Base-by-base conservation (phyloP, 169 alveolate genomes). In the Plasmodium inui region DNA sequence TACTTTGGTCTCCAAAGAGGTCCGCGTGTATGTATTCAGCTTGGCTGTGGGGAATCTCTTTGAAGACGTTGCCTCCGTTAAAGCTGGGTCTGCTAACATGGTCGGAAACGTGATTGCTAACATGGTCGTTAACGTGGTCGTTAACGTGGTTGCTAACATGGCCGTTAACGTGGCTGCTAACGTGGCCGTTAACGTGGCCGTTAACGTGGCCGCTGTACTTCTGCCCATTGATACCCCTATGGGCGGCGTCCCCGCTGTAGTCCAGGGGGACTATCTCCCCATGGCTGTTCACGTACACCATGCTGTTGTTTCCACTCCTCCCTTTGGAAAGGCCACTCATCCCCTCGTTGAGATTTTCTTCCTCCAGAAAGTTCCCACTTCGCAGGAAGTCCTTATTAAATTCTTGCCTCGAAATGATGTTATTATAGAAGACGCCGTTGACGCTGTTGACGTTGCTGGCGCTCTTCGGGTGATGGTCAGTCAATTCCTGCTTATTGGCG, bases 311-410 rank as follows among this genome's bases (percentile, higher is more conserved):
- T 6, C 1, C 19, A 74, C 50, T 73, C 4, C 41, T 44, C 37
- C 3, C 73, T 8, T 57, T 57, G 8, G 30, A 19, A 57, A 57
- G 22, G 32, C 22, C 73, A 57, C 3, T 61, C 37, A 37, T 1
- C 7, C 37, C 17, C 14, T 19, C 37, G 14, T 67, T 67, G n/a
- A 26, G 4, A 67, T 67, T 26, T 67, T 83, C 81, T 5, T 83
- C 82, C 17, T 83, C 91, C 17, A 32, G 8, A 19, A 22, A 12
- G 17, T 70, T 83, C n/a, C 44, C 67, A 22, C 46, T 83, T 7
- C 46, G 34, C 30, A 83, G 28, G 22, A 32, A 83, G 7, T 83
- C 91, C 44, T 37, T 83, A 46, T 61, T 83, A 83, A 55, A 55
- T 83, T 83, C 82, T 30, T 83, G 19, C 28, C 57, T 61, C 72